phyloP scores from a whole-genome alignment of 805 yeast genomes.

The Sungouiozyma ichnusensis region DNA sequence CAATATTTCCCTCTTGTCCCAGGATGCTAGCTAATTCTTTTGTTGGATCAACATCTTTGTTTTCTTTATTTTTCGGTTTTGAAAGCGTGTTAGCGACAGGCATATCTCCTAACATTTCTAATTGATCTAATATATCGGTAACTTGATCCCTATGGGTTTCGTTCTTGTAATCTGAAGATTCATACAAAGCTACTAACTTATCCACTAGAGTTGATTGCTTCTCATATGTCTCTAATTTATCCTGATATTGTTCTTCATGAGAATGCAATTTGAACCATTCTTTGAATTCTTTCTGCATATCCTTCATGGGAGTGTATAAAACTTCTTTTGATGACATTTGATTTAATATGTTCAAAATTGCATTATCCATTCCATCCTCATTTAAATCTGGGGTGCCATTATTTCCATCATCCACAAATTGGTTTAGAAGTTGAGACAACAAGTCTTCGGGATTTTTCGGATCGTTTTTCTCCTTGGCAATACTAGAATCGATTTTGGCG shows the following conservation, averaged over 20 bases:
- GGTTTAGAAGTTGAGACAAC: slow-evolving; percentile 53
- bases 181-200: slow-evolving; percentile 56
- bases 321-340: slow-evolving; percentile 80
- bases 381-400: slow-evolving; percentile 27
- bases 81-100: slow-evolving; percentile 22
- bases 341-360: slow-evolving; percentile 63
- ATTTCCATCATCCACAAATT: slow-evolving; percentile 39
- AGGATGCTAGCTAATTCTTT: slow-evolving; percentile 15
- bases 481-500: slow-evolving; percentile 50
- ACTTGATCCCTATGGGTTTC: slow-evolving; percentile 14
- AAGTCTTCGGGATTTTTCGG: slow-evolving; percentile 36
- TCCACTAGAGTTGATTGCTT: slow-evolving; percentile 53
- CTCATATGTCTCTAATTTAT: slow-evolving; percentile 43
- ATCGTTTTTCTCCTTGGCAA: slow-evolving; percentile 39
- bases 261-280: slow-evolving; percentile 52
- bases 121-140: slow-evolving; percentile 20
- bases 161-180: slow-evolving; percentile 42
- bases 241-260: slow-evolving; percentile 32
- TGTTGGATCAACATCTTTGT: slow-evolving; percentile 7
- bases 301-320: slow-evolving; percentile 80
- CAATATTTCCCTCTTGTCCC: slow-evolving; percentile 5
- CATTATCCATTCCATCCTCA: slow-evolving; percentile 41
- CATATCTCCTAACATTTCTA: slow-evolving; percentile 26
- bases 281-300: slow-evolving; percentile 62
- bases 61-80: slow-evolving; percentile 1